Conservation (phyloP, 805 yeast genomes). For the Pichia eremophila region DNA sequence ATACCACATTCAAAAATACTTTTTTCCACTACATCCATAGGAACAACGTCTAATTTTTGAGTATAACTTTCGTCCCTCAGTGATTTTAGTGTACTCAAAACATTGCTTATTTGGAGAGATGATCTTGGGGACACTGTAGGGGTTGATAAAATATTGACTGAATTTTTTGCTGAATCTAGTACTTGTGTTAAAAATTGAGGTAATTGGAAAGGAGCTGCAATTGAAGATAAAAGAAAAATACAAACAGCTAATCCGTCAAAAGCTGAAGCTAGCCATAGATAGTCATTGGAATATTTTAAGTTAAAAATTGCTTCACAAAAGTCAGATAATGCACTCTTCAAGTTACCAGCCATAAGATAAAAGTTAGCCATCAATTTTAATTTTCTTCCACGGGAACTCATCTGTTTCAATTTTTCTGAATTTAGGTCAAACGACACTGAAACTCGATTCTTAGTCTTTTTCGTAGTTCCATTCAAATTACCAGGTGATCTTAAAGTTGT, state of each 20-base stretch:
- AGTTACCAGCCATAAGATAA: constrained; percentile 70
- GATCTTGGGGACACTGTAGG: constrained; percentile 40
- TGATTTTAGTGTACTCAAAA: constrained; percentile 6
- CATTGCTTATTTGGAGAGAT: constrained; percentile 27
- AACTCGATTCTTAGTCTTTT: constrained; percentile 19
- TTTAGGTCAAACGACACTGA: constrained; percentile 24
- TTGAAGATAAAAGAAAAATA: constrained; percentile 46
- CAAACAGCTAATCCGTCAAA: constrained; percentile 74
- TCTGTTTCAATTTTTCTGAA: constrained; percentile 26
- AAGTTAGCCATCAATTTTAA: constrained; percentile 68
- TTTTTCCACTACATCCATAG: constrained; percentile 24
- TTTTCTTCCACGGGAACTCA: constrained; percentile 62
- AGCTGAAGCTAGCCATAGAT: constrained; percentile 81
- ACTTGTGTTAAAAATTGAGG: constrained; percentile 27
- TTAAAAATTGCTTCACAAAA: constrained; percentile 64
- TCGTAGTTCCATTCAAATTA: constrained; percentile 21
- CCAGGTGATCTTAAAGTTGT: constrained; percentile 81
- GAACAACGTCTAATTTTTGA: constrained; percentile 7
- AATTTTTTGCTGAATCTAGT: constrained; percentile 19
- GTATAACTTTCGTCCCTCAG: constrained; percentile 1
- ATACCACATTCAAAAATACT: constrained; percentile 30
- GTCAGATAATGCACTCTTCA: constrained; percentile 57
- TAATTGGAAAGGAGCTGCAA: constrained; percentile 43
- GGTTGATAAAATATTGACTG: constrained; percentile 16
- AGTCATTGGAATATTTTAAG: constrained; percentile 57